A percentile compares a stretch with the other conserved stretches of the same genome.
phyloP scores from a whole-genome alignment of 2,329 filamentous ascomycete species.

The Penicillium sp. region DNA sequence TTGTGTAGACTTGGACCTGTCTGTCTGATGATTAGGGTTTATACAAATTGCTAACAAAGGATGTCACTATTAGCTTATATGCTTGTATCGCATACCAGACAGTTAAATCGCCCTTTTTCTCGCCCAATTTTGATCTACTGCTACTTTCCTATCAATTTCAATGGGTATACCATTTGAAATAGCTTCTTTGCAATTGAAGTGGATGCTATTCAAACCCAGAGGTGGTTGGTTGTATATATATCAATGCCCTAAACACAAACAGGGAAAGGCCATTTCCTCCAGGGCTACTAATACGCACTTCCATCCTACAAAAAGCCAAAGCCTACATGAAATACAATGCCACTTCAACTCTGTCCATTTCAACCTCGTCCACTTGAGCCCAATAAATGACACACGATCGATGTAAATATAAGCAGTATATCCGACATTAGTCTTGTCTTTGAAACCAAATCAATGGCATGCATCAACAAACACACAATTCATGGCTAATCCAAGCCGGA shows the following conservation, averaged over 20 bases:
- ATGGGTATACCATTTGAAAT: too few species aligned
- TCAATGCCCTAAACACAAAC: too few species aligned
- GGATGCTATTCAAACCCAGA: neutral
- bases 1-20: neutral
- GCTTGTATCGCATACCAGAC: neutral
- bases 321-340: neutral
- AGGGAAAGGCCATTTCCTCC: neutral
- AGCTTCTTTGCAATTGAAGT: neutral
- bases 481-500: neutral
- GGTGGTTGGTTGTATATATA: neutral
- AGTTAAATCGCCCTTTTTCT: neutral
- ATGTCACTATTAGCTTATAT: neutral
- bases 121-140: too few species aligned
- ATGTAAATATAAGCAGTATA: neutral
- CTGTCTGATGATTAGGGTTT: neutral
- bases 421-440: neutral
- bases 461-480: neutral
- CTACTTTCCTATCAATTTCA: too few species aligned
- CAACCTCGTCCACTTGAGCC: neutral
- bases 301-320: neutral
- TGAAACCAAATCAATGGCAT: neutral
- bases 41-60: neutral
- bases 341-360: conserved; percentile 4
- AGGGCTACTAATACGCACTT: too few species aligned
- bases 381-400: neutral